These are phyloP conservation scores for Cladobotryum protrusum DNA, from an alignment of 2,329 filamentous ascomycete genomes.

Conservation along the genomic window DNA sequence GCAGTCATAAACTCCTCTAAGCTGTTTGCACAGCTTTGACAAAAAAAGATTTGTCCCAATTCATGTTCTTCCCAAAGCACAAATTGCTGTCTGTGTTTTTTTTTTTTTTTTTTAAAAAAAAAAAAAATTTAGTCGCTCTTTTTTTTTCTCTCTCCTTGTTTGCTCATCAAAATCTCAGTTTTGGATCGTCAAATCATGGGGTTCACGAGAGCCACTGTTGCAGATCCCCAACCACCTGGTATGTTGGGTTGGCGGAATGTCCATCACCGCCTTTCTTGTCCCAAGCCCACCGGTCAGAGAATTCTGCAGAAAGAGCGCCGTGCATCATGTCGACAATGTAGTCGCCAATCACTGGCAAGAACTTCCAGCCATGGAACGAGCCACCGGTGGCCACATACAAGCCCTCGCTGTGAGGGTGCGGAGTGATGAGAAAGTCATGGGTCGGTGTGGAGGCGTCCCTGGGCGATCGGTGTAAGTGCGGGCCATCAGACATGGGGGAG, in stretches of 20 bases:
- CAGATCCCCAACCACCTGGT: slow-evolving; percentile 35
- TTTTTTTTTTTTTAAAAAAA: too few species aligned
- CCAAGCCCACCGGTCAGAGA: slow-evolving; percentile 40
- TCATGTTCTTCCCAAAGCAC: not conserved
- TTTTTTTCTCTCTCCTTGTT: too few species aligned
- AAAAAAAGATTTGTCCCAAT: not conserved
- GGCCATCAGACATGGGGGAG: slow-evolving; percentile 2
- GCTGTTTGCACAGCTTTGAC: slow-evolving; percentile 12
- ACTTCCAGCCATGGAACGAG: slow-evolving; percentile 61
- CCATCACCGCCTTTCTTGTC: slow-evolving; percentile 36
- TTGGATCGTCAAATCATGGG: too few species aligned
- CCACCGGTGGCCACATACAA: slow-evolving; percentile 57
- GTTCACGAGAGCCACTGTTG: slow-evolving; percentile 31
- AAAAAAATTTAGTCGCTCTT: too few species aligned
- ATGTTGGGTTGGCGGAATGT: slow-evolving; percentile 36
- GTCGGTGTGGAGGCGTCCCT: slow-evolving; percentile 58
- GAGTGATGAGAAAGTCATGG: slow-evolving; percentile 56
- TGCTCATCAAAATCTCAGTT: not conserved
- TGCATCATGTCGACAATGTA: slow-evolving; percentile 49
- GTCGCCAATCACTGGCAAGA: slow-evolving; percentile 55
- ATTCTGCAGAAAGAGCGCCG: slow-evolving; percentile 32
- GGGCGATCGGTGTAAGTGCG: slow-evolving; percentile 13
- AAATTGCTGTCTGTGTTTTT: not conserved
- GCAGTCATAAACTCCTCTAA: slow-evolving; percentile 2
- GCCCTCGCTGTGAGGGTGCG: slow-evolving; percentile 42